Evolutionary conservation across 2,329 filamentous ascomycete species (phyloP).

Genomic region (Apiospora sp.): DNA sequence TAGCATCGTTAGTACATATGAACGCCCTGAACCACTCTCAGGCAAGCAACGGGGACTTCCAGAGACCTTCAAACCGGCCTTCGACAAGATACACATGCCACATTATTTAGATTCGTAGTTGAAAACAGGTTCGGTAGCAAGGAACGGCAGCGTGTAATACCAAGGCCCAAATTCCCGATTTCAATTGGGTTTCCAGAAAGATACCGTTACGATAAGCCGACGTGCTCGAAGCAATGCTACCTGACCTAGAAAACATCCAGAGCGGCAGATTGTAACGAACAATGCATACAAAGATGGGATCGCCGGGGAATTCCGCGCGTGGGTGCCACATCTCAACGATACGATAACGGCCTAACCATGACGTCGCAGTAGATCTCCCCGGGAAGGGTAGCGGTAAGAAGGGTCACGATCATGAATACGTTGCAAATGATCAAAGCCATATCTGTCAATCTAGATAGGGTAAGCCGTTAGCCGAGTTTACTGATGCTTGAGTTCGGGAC

Average conservation of each 20-base stretch:
- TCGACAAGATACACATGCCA: background rate
- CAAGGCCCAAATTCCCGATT: background rate
- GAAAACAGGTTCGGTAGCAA: background rate
- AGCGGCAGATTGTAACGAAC: background rate
- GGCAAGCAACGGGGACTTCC: too few relatives aligned
- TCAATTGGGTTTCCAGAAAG: background rate
- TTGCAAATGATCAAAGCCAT: background rate
- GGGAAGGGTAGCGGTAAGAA: background rate
- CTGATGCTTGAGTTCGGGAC: background rate
- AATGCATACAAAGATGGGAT: background rate
- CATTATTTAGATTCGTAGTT: background rate
- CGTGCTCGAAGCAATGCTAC: too few relatives aligned
- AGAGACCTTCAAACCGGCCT: too few relatives aligned
- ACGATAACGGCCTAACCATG: background rate
- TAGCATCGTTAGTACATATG: too few relatives aligned
- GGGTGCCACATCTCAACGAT: background rate
- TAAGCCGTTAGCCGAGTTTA: conserved; percentile 1
- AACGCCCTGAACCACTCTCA: too few relatives aligned
- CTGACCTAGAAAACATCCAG: background rate
- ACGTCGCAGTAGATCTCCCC: background rate
- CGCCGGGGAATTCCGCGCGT: background rate
- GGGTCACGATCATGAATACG: background rate
- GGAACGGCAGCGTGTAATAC: background rate
- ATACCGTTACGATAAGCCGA: background rate
- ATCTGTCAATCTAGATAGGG: background rate